Base-by-base conservation (phyloP, 768 basidiomycete species). In the Tulasnella sp. region DNA sequence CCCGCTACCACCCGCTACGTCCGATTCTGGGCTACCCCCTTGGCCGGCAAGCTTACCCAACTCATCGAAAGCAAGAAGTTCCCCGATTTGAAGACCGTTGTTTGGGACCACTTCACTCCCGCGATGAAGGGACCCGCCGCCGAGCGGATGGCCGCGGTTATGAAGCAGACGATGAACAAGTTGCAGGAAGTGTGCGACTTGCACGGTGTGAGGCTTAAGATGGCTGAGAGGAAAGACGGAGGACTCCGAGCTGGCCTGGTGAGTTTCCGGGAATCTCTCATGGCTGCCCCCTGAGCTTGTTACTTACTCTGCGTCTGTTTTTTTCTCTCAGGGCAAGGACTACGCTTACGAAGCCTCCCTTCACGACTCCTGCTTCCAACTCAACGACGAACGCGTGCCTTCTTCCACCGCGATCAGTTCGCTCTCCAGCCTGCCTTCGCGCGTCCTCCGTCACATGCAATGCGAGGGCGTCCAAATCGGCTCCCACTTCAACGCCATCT, bases 211-310 rank as follows among this genome's bases (percentile, higher is more conserved):
- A 21, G n/a, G 74, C 52, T 75, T 44, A 75, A 31, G 42, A 46
- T 75, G 74, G 74, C 52, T 27, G 74, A 75, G 27, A 75, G 74
- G 74, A 52, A 46, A 52, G 74, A 75, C 52, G 42, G 44, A 48
- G 74, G 74, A 48, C 27, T 44, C 34, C 34, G 74, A 19, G 74
- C 40, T 48, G 74, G 74, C 12, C 38, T 52, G 74, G 62, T 68
- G 62, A 68, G 62, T 68, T 10, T 62, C 14, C 34, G 21, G 21
- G 1, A 34, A 1, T 34, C 14, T 34, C n/a, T 16, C 12, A 1
- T 14, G 7, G 6, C 31, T 27, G 12, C 62, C n/a, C n/a, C n/a
- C 62, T 68, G 62, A 68, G 62, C 27, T 31, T 31, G 62, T 68
- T 68, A 34, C 62, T 68, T 27, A 68, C 62, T 5, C 62, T 34